A percentile compares a stretch with the other conserved stretches of the same genome.
These are phyloP conservation scores for Tillandsia fasciculata DNA, from an alignment of 176 grass and related monocot genomes.

Conservation along the genomic window DNA sequence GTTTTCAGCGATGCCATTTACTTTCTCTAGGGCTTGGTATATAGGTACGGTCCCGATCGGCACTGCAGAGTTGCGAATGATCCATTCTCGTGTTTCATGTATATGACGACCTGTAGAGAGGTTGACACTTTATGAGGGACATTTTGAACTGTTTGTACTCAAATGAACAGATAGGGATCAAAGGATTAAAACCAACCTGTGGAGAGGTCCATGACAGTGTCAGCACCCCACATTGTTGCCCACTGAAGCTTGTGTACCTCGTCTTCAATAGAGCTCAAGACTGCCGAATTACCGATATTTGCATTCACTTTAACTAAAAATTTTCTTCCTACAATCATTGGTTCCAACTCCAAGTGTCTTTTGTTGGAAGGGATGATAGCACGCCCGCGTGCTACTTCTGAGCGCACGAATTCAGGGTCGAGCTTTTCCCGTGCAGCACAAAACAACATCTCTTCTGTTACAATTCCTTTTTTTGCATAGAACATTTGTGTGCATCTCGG, in stretches of 20 bases:
- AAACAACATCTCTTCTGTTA: conserved; percentile 97
- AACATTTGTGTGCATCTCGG: conserved; percentile 95
- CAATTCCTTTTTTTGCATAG: conserved; percentile 83
- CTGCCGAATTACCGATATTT: conserved; percentile 91
- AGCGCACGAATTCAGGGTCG: conserved; percentile 82
- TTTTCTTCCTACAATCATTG: conserved; percentile 97
- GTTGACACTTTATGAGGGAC: conserved; percentile 7
- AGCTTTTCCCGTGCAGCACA: conserved; percentile 89
- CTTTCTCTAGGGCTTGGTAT: conserved; percentile 98
- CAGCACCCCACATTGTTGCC: conserved; percentile 99
- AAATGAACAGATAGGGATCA: too few relatives aligned
- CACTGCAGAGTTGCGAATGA: conserved; percentile 84
- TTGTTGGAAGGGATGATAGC: conserved; percentile 97
- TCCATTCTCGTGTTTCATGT: conserved; percentile 97
- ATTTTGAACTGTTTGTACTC: too few relatives aligned
- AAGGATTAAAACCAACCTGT: conserved; percentile 16
- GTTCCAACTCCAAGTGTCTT: conserved; percentile 89
- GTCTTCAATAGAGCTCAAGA: conserved; percentile 91
- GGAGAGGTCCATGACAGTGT: conserved; percentile 97
- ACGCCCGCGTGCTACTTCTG: conserved; percentile 78
- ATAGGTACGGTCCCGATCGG: conserved; percentile 93
- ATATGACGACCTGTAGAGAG: conserved; percentile 95
- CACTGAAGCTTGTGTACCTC: conserved; percentile 98
- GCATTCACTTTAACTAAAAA: conserved; percentile 97
- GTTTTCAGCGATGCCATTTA: conserved; percentile 88